Evolutionary conservation across 495 filamentous ascomycete genomes (phyloP), one percentile per base, ranked within the genome.

Genomic region (Penicillium subrubescens): DNA sequence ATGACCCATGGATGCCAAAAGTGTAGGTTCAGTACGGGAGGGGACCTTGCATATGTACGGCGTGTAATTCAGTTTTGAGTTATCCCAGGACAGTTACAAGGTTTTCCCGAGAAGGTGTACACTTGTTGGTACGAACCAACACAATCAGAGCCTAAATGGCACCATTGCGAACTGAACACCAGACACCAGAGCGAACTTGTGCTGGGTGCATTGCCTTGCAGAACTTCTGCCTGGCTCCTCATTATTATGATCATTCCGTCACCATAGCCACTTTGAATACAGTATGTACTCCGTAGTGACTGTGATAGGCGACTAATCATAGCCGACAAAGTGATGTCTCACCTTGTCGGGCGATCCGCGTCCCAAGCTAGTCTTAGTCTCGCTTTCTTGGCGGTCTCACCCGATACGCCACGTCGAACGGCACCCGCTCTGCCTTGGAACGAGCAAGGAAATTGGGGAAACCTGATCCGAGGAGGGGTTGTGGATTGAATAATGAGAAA

Each of bases 311-410:
- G 8, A 14, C 31, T 56, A 34, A 56, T 56, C 51, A 54, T 19
- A 21, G 53, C 19, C 7, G 57, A 11, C 37, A 17, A 31, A 46
- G 57, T 33, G 57, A 59, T 59, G 57, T 59, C 57, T 59, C 57
- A 59, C 57, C 48, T 46, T 31, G 57, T 35, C 53, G 53, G 21
- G 44, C 19, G 44, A 56, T 56, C 53, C 19, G 33, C 31, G 53
- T 23, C 33, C 53, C 11, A 37, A 15, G 33, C 33, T 56, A 52
- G 48, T 37, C 53, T 37, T 56, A 4, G 60, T 19, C 11, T 51
- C 19, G 50, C 29, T 17, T 55, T 48, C 46, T 62, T 34, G 59
- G 57, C 57, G 57, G 57, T 59, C 39, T 59, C 57, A 59, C 25
- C 57, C 57, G 53, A 56, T 37, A n/a, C 53, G 53, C 53, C 53